Evolutionary conservation across 768 basidiomycete genomes (phyloP).

Genomic region (Jaapia argillacea): DNA sequence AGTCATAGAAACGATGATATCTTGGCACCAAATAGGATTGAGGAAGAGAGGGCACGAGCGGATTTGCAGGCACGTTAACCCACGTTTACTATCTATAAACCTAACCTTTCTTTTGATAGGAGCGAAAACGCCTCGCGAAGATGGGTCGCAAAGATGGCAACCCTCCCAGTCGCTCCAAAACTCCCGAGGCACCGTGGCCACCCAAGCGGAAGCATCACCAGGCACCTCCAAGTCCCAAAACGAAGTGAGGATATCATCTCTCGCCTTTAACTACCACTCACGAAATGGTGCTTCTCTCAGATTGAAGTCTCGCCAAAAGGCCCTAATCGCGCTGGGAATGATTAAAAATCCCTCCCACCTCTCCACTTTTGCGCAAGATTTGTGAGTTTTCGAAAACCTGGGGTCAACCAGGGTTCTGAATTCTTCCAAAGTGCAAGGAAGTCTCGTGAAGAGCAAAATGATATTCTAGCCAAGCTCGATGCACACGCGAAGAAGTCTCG

Average conservation of each 20-base stretch:
- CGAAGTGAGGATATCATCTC: no score
- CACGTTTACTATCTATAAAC: not conserved
- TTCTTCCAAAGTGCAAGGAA: slow-evolving; percentile 25
- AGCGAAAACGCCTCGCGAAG: not conserved
- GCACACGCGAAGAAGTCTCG: slow-evolving; percentile 13
- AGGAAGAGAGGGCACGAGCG: slow-evolving; percentile 49
- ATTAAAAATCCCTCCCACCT: slow-evolving; percentile 43
- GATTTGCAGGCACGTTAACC: slow-evolving; percentile 20
- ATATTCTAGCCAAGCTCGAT: slow-evolving; percentile 33
- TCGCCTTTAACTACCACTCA: not conserved
- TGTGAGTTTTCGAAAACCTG: slow-evolving; percentile 35
- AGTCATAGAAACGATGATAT: slow-evolving; percentile 70
- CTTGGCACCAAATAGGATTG: slow-evolving; percentile 56
- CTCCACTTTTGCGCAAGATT: slow-evolving; percentile 48
- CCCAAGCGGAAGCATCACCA: slow-evolving; percentile 52
- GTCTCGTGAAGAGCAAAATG: slow-evolving; percentile 29
- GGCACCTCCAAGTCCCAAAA: slow-evolving; percentile 31
- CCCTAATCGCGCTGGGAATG: slow-evolving; percentile 53
- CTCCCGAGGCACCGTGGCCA: no score
- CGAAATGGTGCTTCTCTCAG: slow-evolving; percentile 10
- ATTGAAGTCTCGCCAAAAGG: slow-evolving; percentile 31
- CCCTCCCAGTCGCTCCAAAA: no score
- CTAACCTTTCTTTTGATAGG: not conserved
- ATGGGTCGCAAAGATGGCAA: no score
- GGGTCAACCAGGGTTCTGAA: not conserved